A percentile compares a stretch with the other conserved stretches of the same genome.
Evolutionary conservation across 495 filamentous ascomycete genomes (phyloP).

Genomic region (Neurospora sublineolata): DNA sequence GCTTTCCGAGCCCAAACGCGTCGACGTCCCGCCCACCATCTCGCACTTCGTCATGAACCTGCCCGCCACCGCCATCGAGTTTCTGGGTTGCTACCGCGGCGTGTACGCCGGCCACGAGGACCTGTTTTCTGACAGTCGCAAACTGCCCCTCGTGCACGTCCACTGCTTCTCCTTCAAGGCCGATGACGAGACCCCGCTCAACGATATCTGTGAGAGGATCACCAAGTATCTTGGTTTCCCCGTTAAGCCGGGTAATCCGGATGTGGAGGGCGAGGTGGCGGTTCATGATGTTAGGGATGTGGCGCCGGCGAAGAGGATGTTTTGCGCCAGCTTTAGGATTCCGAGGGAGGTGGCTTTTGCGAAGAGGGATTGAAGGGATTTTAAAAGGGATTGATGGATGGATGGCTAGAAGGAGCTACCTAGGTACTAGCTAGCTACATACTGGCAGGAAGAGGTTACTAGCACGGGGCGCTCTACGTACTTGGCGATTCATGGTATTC

Average conservation of each 20-base stretch:
- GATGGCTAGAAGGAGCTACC: background rate
- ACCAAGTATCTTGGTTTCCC: constrained; percentile 45
- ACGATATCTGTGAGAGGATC: constrained; percentile 61
- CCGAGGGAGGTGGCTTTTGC: constrained; percentile 73
- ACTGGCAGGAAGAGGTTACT: background rate
- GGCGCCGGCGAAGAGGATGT: constrained; percentile 90
- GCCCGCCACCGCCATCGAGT: constrained; percentile 74
- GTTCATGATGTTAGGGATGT: constrained; percentile 78
- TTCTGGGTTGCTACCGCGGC: constrained; percentile 76
- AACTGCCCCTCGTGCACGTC: constrained; percentile 76
- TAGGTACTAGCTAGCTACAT: background rate
- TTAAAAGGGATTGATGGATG: background rate
- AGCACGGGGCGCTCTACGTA: background rate
- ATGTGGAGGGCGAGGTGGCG: constrained; percentile 45
- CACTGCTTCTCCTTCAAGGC: constrained; percentile 78
- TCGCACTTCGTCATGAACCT: constrained; percentile 96
- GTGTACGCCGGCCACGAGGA: constrained; percentile 58
- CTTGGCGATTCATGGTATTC: background rate
- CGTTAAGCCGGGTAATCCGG: constrained; percentile 47
- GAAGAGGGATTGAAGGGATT: constrained; percentile 6
- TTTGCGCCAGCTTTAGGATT: constrained; percentile 83
- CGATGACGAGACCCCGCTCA: constrained; percentile 45
- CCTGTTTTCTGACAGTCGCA: constrained; percentile 49
- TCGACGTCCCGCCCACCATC: constrained; percentile 56
- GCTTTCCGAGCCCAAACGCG: constrained; percentile 26